Evolutionary conservation across 2,329 filamentous ascomycete genomes (phyloP).

Genomic region (Periconia digitata): DNA sequence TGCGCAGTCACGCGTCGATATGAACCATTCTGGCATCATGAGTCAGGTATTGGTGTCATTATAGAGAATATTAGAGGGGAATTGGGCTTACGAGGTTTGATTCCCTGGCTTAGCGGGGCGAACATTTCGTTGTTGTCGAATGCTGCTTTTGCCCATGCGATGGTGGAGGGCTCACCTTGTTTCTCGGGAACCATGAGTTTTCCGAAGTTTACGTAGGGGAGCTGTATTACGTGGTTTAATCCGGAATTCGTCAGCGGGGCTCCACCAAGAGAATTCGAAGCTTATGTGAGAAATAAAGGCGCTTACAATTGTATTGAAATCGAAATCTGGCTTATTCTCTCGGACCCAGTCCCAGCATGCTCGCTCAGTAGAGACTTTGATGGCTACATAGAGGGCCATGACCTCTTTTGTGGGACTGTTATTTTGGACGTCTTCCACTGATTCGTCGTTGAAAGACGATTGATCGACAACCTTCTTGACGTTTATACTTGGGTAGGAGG

Average conservation of each 20-base stretch:
- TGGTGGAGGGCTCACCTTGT: constrained; percentile 34
- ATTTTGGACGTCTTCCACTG: constrained; percentile 30
- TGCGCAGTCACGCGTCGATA: constrained; percentile 38
- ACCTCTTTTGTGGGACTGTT: constrained; percentile 15
- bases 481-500: constrained; percentile 32
- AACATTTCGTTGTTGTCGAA: constrained; percentile 33
- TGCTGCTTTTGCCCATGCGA: constrained; percentile 24
- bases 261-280: no score
- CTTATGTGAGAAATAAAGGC: no score
- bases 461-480: constrained; percentile 34
- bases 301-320: constrained; percentile 44
- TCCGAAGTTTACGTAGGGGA: constrained; percentile 42
- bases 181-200: constrained; percentile 37
- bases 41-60: no score
- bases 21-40: constrained; percentile 31
- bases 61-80: not conserved
- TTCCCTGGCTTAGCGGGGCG: constrained; percentile 51
- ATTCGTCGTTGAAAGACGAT: constrained; percentile 43
- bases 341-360: constrained; percentile 51
- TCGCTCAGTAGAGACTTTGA: constrained; percentile 52
- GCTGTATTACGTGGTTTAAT: no score
- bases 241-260: no score
- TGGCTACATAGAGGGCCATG: constrained; percentile 39
- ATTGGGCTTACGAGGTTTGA: constrained; percentile 14
- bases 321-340: constrained; percentile 48